Evolutionary conservation across 2,329 filamentous ascomycete genomes (phyloP), one percentile per base, ranked within the genome.

Genomic region (Ophiostoma novo-ulmi): DNA sequence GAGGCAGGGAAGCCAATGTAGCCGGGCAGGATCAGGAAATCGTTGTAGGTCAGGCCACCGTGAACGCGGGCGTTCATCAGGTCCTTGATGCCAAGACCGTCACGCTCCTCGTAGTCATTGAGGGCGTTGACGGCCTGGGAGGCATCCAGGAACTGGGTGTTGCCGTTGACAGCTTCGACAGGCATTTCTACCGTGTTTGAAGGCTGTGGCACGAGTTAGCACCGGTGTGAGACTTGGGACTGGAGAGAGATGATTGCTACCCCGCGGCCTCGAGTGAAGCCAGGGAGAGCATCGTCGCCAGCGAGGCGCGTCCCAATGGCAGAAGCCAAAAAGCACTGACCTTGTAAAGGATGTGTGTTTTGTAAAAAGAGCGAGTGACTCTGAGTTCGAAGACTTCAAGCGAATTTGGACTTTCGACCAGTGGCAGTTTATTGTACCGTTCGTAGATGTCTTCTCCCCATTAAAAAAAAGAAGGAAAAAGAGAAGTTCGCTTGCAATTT

Each of bases 1-100:
- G 92, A 93, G 77, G 96, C 95, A 74, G 95, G 89, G 82, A 99
- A 99, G 81, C 94, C 95, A 83, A 99, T 97, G 84, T 97, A 97
- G 79, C 96, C 96, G 72, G 95, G 95, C 73, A 99, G 87, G 77
- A 99, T 84, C 74, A 99, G 89, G 85, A 99, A 99, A 82, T 99
- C 95, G 82, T 99, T 99, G 87, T 97, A 99, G 72, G 94, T 98
- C 78, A 99, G 86, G 77, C 95, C 95, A 73, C 95, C 95, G 78
- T 94, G 92, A 81, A 90, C 91, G 83, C 91, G 91, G 75, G 94
- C 94, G 84, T 99, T 91, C 80, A 98, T 88, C 76, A 99, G 86
- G 74, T 93, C 89, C 78, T 93, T 85, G 77, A 96, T 88, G 79
- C 93, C 88, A 77, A 99, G 90, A 72, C 95, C 95, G 88, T 99